phyloP scores from a whole-genome alignment of 768 basidiomycete species.

The Xerocomellus amylosporus region DNA sequence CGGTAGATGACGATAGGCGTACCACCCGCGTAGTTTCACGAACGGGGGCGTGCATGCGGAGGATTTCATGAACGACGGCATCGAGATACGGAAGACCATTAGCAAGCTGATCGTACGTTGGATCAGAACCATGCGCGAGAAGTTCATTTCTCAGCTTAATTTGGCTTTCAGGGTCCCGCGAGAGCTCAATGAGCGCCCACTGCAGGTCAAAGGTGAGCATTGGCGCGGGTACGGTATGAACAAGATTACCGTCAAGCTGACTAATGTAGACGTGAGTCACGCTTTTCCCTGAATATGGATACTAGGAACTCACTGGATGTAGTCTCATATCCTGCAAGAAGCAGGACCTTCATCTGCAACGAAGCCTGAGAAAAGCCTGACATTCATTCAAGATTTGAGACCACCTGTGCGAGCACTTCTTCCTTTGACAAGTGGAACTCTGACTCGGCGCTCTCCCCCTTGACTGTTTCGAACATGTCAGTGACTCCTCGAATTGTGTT shows the following conservation, averaged over 20 bases:
- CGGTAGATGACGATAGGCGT: not conserved
- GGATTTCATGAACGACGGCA: constrained; percentile 44
- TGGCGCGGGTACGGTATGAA: not conserved
- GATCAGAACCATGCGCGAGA: constrained; percentile 41
- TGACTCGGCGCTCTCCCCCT: constrained; percentile 31
- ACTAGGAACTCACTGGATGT: constrained; percentile 17
- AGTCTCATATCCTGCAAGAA: constrained; percentile 26
- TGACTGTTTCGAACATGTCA: constrained; percentile 28
- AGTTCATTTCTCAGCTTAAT: constrained; percentile 51
- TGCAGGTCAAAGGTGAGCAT: constrained; percentile 8
- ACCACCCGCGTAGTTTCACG: constrained; percentile 16
- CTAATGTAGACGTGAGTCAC: constrained; percentile 5
- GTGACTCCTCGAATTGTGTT: not conserved
- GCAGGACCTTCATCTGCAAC: constrained; percentile 19
- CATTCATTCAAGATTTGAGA: no score
- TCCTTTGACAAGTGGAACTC: constrained; percentile 25
- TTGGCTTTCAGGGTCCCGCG: constrained; percentile 44
- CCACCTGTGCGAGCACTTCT: constrained; percentile 30
- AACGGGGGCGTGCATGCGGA: constrained; percentile 45
- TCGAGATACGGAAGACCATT: constrained; percentile 55
- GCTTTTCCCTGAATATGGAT: not conserved
- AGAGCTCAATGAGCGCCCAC: constrained; percentile 62
- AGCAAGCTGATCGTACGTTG: constrained; percentile 52
- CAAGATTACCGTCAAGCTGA: constrained; percentile 18
- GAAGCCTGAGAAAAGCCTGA: not conserved